These are phyloP conservation scores for Marasmius tenuissimus DNA, from an alignment of 1,284 basidiomycete genomes.

Conservation along the genomic window DNA sequence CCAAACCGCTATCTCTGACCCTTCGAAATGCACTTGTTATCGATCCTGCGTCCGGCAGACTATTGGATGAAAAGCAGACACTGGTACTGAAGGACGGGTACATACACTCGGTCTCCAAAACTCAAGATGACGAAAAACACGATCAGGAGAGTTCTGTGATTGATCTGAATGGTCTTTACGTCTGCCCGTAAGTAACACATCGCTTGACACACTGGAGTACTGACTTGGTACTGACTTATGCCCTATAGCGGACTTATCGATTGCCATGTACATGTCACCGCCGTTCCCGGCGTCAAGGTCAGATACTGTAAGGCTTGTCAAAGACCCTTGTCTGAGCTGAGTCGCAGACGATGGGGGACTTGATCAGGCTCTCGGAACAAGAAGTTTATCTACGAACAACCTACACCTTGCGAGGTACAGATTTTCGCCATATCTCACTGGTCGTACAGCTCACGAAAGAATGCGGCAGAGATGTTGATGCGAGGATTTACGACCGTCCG, in stretches of 20 bases:
- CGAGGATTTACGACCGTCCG: slow-evolving; percentile 50
- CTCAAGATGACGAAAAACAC: slow-evolving; percentile 6
- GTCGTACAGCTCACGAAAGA: background rate
- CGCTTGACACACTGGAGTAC: background rate
- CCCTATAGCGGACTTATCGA: slow-evolving; percentile 31
- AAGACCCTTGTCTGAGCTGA: too few species aligned
- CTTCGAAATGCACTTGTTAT: slow-evolving; percentile 34
- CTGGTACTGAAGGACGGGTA: slow-evolving; percentile 32
- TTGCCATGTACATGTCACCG: slow-evolving; percentile 47
- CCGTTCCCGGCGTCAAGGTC: slow-evolving; percentile 36
- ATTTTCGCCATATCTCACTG: background rate
- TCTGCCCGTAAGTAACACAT: slow-evolving; percentile 35
- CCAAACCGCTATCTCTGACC: slow-evolving; percentile 22
- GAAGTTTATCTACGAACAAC: slow-evolving; percentile 35
- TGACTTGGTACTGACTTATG: background rate
- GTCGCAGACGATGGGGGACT: slow-evolving; percentile 33
- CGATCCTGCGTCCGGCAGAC: slow-evolving; percentile 26
- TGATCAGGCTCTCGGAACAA: slow-evolving; percentile 32
- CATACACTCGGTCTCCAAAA: slow-evolving; percentile 25
- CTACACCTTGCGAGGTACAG: slow-evolving; percentile 35
- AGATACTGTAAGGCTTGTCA: background rate
- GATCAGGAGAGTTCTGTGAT: slow-evolving; percentile 22
- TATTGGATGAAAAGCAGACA: slow-evolving; percentile 27
- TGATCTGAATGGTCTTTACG: slow-evolving; percentile 35
- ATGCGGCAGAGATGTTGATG: slow-evolving; percentile 37